phyloP scores from a whole-genome alignment of 2,329 filamentous ascomycete species.

The Leptographium wingfieldii region DNA sequence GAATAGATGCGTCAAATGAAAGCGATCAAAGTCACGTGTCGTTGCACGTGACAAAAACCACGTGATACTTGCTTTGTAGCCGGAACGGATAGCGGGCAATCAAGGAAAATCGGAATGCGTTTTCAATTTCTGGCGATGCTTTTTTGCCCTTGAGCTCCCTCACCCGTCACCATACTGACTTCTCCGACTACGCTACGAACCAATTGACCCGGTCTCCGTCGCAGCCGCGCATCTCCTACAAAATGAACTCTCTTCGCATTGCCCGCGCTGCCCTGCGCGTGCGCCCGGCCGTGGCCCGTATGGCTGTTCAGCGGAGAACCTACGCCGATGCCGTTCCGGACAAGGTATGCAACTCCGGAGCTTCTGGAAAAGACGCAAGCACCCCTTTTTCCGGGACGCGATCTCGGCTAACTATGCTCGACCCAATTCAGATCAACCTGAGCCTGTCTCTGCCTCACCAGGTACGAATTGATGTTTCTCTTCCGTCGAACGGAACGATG shows the following conservation, averaged over 20 bases:
- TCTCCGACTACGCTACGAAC: not conserved
- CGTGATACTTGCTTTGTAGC: not conserved
- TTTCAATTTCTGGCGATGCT: conserved; percentile 7
- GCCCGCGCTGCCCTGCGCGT: conserved; percentile 80
- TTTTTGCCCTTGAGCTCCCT: conserved; percentile 5
- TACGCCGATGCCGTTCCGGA: conserved; percentile 82
- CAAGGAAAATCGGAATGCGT: conserved; percentile 4
- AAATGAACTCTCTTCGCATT: conserved; percentile 92
- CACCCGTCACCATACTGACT: not conserved
- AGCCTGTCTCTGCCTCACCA: conserved; percentile 95
- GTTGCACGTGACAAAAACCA: not conserved
- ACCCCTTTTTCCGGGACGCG: not conserved
- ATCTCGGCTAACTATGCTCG: not conserved
- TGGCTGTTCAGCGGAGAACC: conserved; percentile 70
- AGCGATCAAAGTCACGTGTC: not conserved
- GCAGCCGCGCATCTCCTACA: not conserved
- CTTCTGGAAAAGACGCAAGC: not conserved
- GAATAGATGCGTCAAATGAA: not conserved
- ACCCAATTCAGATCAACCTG: conserved; percentile 65
- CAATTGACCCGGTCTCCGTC: not conserved
- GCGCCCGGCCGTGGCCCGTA: conserved; percentile 63
- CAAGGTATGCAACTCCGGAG: conserved; percentile 38
- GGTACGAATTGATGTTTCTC: conserved; percentile 48
- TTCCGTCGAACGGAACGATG: conserved; percentile 8
- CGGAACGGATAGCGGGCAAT: not conserved